Evolutionary conservation across 2,329 filamentous ascomycete species (phyloP).

Genomic region (Cladosporium sp.): DNA sequence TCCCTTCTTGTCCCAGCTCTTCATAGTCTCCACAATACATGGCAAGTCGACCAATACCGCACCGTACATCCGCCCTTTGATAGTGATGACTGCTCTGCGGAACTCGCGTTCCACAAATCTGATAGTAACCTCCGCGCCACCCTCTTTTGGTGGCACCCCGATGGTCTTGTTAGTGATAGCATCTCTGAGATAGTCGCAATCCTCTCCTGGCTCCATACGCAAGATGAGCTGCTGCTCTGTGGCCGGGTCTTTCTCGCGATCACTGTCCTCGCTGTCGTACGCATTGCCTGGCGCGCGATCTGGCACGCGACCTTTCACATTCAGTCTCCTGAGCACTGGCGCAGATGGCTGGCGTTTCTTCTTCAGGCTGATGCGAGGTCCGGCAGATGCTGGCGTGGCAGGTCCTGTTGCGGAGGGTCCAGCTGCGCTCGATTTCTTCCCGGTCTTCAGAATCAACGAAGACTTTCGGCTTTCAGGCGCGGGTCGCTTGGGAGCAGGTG

Average conservation of each 20-base stretch:
- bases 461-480: conserved; percentile 31
- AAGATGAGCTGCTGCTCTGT: conserved; percentile 89
- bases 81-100: conserved; percentile 69
- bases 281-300: conserved; percentile 76
- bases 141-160: conserved; percentile 62
- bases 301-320: conserved; percentile 59
- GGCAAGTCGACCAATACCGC: conserved; percentile 80
- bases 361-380: conserved; percentile 17
- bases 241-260: conserved; percentile 80
- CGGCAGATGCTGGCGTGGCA: conserved; percentile 14
- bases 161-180: conserved; percentile 76
- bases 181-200: conserved; percentile 78
- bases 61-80: conserved; percentile 71
- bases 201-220: conserved; percentile 81
- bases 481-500: conserved; percentile 35
- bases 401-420: not conserved
- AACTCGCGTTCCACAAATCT: conserved; percentile 75
- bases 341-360: conserved; percentile 20
- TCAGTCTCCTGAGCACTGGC: conserved; percentile 24
- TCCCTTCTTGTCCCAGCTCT: conserved; percentile 84
- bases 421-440: conserved; percentile 32
- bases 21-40: conserved; percentile 86
- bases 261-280: conserved; percentile 94
- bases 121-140: conserved; percentile 75
- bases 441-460: conserved; percentile 35